These are phyloP conservation scores for Pyricularia sp. DNA, from an alignment of 2,329 filamentous ascomycete genomes.

Conservation along the genomic window DNA sequence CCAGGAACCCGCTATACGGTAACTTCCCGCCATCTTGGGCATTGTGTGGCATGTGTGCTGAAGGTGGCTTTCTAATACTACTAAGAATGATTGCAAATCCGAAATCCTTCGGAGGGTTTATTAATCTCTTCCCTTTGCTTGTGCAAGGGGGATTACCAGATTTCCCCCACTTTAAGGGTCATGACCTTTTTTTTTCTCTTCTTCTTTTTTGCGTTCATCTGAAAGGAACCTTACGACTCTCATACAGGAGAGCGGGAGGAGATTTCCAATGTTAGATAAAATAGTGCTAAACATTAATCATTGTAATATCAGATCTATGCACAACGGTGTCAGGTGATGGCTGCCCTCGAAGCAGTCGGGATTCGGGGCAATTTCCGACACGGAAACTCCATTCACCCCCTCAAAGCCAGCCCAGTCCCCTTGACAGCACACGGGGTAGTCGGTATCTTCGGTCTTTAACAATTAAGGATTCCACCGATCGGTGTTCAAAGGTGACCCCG, in stretches of 20 bases:
- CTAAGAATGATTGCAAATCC: neutral
- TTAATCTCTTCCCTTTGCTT: neutral
- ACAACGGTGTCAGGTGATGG: neutral
- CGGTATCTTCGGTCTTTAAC: neutral
- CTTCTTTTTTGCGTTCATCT: neutral
- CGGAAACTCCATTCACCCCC: neutral
- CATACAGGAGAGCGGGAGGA: neutral
- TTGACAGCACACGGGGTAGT: neutral
- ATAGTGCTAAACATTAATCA: neutral
- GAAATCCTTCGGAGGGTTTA: neutral
- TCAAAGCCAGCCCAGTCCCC: neutral
- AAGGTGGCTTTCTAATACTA: neutral
- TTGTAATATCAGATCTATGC: neutral
- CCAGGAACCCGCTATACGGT: neutral
- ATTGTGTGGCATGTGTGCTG: neutral
- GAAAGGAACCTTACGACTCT: neutral
- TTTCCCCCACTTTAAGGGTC: neutral
- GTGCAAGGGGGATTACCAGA: neutral
- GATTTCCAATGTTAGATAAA: neutral
- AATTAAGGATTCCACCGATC: neutral
- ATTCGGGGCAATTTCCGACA: neutral
- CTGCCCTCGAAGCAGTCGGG: neutral
- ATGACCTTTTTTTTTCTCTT: neutral
- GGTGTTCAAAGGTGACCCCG: neutral
- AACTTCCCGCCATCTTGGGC: neutral